Evolutionary conservation across 805 yeast species (phyloP).

Genomic region (Vanderwaltozyma yarrowii): DNA sequence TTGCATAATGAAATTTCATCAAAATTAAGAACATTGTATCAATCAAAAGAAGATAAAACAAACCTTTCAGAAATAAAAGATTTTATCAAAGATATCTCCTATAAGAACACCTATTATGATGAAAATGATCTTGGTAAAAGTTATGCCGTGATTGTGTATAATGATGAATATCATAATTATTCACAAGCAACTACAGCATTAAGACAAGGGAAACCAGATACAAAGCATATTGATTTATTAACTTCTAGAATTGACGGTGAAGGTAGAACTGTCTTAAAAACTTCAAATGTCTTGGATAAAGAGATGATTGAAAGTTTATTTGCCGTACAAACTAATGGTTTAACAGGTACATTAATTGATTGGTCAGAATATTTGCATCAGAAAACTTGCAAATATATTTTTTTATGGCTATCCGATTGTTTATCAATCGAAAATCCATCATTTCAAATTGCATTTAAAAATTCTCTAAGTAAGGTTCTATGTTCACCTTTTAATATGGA

Average conservation of each 20-base stretch:
- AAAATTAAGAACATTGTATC: conserved; percentile 22
- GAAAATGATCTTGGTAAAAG: conserved; percentile 15
- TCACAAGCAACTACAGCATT: conserved; percentile 44
- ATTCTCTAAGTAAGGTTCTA: conserved; percentile 36
- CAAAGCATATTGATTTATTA: conserved; percentile 24
- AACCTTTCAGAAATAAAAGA: conserved; percentile 12
- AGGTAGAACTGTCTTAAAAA: conserved; percentile 42
- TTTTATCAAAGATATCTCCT: conserved; percentile 4
- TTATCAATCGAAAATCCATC: conserved; percentile 29
- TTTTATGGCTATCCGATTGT: conserved; percentile 44
- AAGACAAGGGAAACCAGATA: conserved; percentile 30
- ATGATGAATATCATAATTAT: conserved; percentile 64
- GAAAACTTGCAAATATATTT: conserved; percentile 33
- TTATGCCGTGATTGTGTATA: conserved; percentile 56
- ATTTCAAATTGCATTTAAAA: conserved; percentile 33
- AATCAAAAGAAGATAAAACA: conserved; percentile 13
- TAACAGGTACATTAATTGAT: conserved; percentile 46
- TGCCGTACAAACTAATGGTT: conserved; percentile 37
- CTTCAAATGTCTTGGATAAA: conserved; percentile 21
- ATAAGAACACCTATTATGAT: conserved; percentile 4
- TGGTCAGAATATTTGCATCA: conserved; percentile 44
- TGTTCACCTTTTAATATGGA: conserved; percentile 20
- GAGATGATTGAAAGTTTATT: conserved; percentile 28
- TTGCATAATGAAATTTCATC: conserved; percentile 23
- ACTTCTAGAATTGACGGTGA: conserved; percentile 37